Evolutionary conservation across 495 filamentous ascomycete genomes (phyloP).

Genomic region (Oidiodendron maius): DNA sequence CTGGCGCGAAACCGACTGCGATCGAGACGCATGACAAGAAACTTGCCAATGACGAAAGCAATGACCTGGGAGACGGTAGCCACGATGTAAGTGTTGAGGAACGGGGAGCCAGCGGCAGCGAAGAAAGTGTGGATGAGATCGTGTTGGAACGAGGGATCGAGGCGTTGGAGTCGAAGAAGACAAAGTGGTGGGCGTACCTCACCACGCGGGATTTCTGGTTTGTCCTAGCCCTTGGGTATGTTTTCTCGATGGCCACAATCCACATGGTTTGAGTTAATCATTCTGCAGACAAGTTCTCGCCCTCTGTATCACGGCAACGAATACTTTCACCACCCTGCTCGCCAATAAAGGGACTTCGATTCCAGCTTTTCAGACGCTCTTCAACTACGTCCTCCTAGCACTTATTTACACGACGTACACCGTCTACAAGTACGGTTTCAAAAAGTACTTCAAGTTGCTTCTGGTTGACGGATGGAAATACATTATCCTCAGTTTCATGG

Average conservation of each 20-base stretch:
- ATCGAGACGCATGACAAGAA: constrained; percentile 6
- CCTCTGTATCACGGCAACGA: constrained; percentile 82
- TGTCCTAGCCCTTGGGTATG: constrained; percentile 68
- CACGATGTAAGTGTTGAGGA: background rate
- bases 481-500: constrained; percentile 83
- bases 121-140: constrained; percentile 16
- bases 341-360: constrained; percentile 64
- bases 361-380: constrained; percentile 94
- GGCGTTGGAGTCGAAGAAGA: constrained; percentile 41
- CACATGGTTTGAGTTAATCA: constrained; percentile 5
- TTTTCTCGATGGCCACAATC: constrained; percentile 1
- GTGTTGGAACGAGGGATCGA: constrained; percentile 28
- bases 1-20: constrained; percentile 1
- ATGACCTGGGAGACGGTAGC: constrained; percentile 2
- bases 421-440: constrained; percentile 73
- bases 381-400: constrained; percentile 86
- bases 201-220: constrained; percentile 82
- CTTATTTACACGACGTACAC: constrained; percentile 78
- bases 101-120: constrained; percentile 4
- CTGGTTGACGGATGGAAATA: constrained; percentile 84
- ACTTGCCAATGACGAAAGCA: constrained; percentile 10
- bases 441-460: constrained; percentile 58
- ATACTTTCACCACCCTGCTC: constrained; percentile 81
- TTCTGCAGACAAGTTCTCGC: constrained; percentile 67
- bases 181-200: constrained; percentile 72